A percentile compares a stretch with the other conserved stretches of the same genome.
Conservation (phyloP, 2,329 filamentous ascomycete genomes). For the Fusarium chlamydosporum region DNA sequence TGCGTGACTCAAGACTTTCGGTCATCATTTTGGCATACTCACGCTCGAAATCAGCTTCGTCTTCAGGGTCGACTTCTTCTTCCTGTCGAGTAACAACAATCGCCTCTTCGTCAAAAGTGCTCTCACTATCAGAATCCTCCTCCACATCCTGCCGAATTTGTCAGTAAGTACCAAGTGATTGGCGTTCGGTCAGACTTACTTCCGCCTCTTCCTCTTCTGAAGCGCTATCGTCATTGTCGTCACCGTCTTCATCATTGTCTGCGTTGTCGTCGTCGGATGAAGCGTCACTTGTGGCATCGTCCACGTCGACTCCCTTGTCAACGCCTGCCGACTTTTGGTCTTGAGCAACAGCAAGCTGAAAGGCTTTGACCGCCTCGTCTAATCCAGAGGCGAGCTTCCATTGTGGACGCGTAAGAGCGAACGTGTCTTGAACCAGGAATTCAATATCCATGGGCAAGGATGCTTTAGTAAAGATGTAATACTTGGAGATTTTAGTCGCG, state of each 20-base stretch:
- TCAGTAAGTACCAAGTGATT: slow-evolving; percentile 15
- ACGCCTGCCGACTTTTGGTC: slow-evolving; percentile 86
- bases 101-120: slow-evolving; percentile 84
- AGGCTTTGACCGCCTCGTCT: slow-evolving; percentile 85
- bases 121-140: slow-evolving; percentile 66
- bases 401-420: slow-evolving; percentile 85
- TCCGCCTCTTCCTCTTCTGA: slow-evolving; percentile 72
- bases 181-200: slow-evolving; percentile 53
- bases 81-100: slow-evolving; percentile 94
- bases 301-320: slow-evolving; percentile 77
- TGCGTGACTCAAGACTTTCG: slow-evolving; percentile 94
- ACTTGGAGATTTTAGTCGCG: slow-evolving; percentile 63
- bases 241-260: slow-evolving; percentile 75
- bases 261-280: slow-evolving; percentile 83
- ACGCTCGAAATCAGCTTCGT: slow-evolving; percentile 96
- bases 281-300: slow-evolving; percentile 78
- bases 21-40: slow-evolving; percentile 99
- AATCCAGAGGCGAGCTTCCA: slow-evolving; percentile 89
- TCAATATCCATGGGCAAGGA: slow-evolving; percentile 96
- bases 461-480: slow-evolving; percentile 93
- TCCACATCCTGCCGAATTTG: slow-evolving; percentile 61
- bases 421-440: slow-evolving; percentile 95
- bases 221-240: slow-evolving; percentile 72
- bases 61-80: slow-evolving; percentile 91
- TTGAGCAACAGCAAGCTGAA: slow-evolving; percentile 88